Percentiles rank a stretch among this genome's conserved stretches.
phyloP scores from a whole-genome alignment of 2,329 filamentous ascomycete genomes.

The Aspergillus niger region DNA sequence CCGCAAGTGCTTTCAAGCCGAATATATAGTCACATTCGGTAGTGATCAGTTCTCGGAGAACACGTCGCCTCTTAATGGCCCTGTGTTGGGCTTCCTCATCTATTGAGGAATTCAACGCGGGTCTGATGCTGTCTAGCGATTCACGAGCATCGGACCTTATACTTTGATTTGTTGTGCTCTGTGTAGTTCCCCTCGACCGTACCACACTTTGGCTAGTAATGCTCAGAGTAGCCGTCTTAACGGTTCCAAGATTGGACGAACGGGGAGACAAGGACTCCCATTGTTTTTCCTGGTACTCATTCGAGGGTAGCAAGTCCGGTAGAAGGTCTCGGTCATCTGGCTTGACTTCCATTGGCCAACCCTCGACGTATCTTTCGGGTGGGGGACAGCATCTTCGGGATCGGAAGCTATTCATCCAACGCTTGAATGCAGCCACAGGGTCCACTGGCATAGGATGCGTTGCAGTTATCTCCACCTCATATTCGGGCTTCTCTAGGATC shows the following conservation, averaged over 20 bases:
- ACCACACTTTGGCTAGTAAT: constrained; percentile 70
- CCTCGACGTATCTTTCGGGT: constrained; percentile 35
- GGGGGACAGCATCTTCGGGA: constrained; percentile 25
- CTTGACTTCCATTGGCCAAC: constrained; percentile 38
- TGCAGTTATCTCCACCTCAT: constrained; percentile 9
- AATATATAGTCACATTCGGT: constrained; percentile 89
- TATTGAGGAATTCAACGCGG: constrained; percentile 49
- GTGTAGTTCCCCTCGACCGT: constrained; percentile 61
- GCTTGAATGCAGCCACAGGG: constrained; percentile 32
- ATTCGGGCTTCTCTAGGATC: constrained; percentile 3
- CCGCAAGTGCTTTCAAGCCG: constrained; percentile 81
- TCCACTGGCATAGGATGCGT: constrained; percentile 7
- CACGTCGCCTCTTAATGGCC: constrained; percentile 72
- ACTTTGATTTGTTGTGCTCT: constrained; percentile 56
- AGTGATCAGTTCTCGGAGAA: constrained; percentile 80
- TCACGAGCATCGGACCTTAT: constrained; percentile 66
- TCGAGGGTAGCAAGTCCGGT: constrained; percentile 21
- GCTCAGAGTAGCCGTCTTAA: constrained; percentile 80
- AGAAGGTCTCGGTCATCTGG: constrained; percentile 15
- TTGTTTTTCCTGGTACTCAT: constrained; percentile 35
- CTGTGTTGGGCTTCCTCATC: constrained; percentile 73
- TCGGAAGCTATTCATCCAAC: constrained; percentile 44
- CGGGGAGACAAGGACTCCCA: constrained; percentile 73
- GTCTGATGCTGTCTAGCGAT: constrained; percentile 60
- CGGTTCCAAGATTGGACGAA: constrained; percentile 74